These are phyloP conservation scores for Candida ficus DNA, from an alignment of 805 yeast genomes.

Conservation along the genomic window DNA sequence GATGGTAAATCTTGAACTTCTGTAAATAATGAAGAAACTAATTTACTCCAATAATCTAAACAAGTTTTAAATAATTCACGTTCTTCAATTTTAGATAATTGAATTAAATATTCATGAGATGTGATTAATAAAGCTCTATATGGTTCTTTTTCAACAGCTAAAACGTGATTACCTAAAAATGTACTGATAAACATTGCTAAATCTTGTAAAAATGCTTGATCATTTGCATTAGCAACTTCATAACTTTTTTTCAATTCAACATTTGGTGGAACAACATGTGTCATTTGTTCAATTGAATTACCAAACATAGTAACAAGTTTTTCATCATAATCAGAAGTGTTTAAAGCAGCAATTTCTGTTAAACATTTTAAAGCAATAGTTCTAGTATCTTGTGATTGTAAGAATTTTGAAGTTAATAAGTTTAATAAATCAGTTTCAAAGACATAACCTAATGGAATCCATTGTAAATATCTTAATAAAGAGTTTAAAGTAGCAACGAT, in stretches of 20 bases:
- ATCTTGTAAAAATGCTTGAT: constrained; percentile 93
- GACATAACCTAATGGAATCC: constrained; percentile 90
- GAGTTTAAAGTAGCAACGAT: constrained; percentile 81
- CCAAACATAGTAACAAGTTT: constrained; percentile 69
- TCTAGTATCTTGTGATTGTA: constrained; percentile 75
- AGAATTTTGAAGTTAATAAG: constrained; percentile 67
- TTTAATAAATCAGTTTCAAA: constrained; percentile 82
- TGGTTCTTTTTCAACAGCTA: constrained; percentile 55
- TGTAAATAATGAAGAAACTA: constrained; percentile 75
- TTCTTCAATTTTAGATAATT: constrained; percentile 86
- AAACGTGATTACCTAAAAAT: constrained; percentile 69
- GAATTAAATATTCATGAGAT: constrained; percentile 77
- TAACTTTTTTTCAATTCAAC: constrained; percentile 72
- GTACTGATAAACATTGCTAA: constrained; percentile 90
- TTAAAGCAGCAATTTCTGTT: constrained; percentile 80
- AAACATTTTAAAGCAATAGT: constrained; percentile 84
- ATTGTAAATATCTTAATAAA: constrained; percentile 77
- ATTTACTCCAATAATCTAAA: constrained; percentile 87
- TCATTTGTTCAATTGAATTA: constrained; percentile 65
- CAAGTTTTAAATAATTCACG: constrained; percentile 94
- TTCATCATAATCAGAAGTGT: constrained; percentile 46
- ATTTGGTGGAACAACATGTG: constrained; percentile 61
- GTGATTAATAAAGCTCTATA: constrained; percentile 56
- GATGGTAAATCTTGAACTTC: constrained; percentile 82
- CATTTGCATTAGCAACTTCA: constrained; percentile 67